Conservation (phyloP, 164 flowering plant genomes). For the Tetracentron sinense region DNA sequence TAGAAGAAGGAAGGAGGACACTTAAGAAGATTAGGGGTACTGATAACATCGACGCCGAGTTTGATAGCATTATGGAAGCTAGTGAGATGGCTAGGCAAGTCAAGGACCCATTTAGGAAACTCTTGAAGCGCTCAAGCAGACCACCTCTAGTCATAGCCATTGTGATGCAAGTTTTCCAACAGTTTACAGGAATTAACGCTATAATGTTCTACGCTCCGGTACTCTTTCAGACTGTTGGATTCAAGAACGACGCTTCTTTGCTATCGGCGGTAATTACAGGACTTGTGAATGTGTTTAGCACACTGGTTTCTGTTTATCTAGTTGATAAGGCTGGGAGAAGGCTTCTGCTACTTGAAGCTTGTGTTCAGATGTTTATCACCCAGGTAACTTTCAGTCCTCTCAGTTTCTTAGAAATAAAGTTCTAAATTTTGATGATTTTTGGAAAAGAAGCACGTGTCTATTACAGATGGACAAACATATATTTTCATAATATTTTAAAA, state of each 20-base stretch:
- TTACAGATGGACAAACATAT: no score
- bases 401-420: no score
- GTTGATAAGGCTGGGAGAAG: conserved; percentile 48
- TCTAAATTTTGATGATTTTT: no score
- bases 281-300: conserved; percentile 36
- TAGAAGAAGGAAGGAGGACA: conserved; percentile 21
- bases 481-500: no score
- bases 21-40: conserved; percentile 44
- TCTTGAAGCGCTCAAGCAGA: conserved; percentile 28
- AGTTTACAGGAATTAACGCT: conserved; percentile 55
- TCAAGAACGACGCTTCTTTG: conserved; percentile 35
- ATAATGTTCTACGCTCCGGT: conserved; percentile 63
- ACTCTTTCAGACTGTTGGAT: conserved; percentile 52
- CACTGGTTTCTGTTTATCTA: conserved; percentile 32
- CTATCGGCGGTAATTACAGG: conserved; percentile 49
- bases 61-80: conserved; percentile 24
- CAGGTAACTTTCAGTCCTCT: no score
- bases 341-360: conserved; percentile 41
- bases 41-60: conserved; percentile 36
- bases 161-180: conserved; percentile 43
- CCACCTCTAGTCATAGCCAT: conserved; percentile 40
- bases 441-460: no score
- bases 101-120: conserved; percentile 35
- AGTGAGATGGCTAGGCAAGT: conserved; percentile 30
- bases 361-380: conserved; percentile 46